Evolutionary conservation across 2,329 filamentous ascomycete genomes (phyloP), one percentile per base, ranked within the genome.

Genomic region (Onygenales sp.): DNA sequence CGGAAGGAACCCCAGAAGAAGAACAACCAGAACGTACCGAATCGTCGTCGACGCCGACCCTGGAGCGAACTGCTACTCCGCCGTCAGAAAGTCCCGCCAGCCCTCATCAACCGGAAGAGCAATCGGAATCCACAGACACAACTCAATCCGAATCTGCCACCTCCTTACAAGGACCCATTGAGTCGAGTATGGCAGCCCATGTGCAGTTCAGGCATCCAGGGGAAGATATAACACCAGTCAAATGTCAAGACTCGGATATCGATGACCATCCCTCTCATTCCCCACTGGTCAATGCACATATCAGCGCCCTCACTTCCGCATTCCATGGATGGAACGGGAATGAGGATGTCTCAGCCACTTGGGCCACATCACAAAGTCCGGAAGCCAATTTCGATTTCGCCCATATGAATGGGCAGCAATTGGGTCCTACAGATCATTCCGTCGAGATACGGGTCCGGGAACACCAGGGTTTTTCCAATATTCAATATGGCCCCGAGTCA

Each of bases 81-180:
- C 34, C 34, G 2, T 27, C 47, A 14, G 33, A 46, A 13, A 54
- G 21, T 55, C 59, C 9, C 57, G 59, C 39, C 49, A 55, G 14
- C 49, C 49, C 52, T 59, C 60, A 43, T 60, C 62, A 52, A 61
- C 63, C 39, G 51, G 58, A 14, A 59, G 65, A 55, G 60, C 60
- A 36, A n/a, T 11, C 11, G 27, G 33, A 42, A 52, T n/a, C 34
- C 34, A 32, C 33, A 17, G 37, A n/a, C 27, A 39, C 42, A 32
- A 34, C 14, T 33, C n/a, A 40, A 34, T 13, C 34, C 11, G 40
- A 8, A 37, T 14, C 4, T 14, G 6, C 27, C 8, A 42, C n/a
- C 10, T 36, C 49, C 10, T 17, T 31, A 40, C 27, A 46, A 44
- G 39, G 45, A 39, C 32, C 40, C 33, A 36, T 46, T 42, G 37